Evolutionary conservation across 305 asterid genomes (phyloP).

Genomic region (Fraxinus sp.): DNA sequence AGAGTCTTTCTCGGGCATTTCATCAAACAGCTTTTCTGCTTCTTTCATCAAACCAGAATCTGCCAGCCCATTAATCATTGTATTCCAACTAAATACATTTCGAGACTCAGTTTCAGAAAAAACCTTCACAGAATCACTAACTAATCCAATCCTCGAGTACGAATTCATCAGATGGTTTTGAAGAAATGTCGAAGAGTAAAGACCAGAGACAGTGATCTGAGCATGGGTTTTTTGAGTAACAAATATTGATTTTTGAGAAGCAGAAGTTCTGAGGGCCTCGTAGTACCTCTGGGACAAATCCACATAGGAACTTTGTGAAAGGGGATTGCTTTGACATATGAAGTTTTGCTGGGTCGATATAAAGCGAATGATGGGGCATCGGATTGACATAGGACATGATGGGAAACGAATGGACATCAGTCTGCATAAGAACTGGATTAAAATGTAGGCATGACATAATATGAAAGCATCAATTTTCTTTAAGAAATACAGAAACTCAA

Average conservation of each 20-base stretch:
- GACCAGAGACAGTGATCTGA: not conserved
- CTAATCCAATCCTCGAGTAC: slow-evolving; percentile 7
- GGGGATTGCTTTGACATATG: not conserved
- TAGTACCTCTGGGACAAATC: slow-evolving; percentile 14
- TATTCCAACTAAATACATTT: slow-evolving; percentile 20
- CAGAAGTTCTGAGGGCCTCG: slow-evolving; percentile 14
- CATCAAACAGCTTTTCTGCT: slow-evolving; percentile 12
- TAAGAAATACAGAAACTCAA: slow-evolving; percentile 14
- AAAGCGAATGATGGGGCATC: not conserved
- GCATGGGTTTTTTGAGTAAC: slow-evolving; percentile 6
- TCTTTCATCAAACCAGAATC: slow-evolving; percentile 11
- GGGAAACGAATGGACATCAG: not conserved
- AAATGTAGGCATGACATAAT: slow-evolving; percentile 7
- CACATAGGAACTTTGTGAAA: not conserved
- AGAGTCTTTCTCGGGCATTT: slow-evolving; percentile 22
- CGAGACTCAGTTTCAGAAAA: slow-evolving; percentile 10
- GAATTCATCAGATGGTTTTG: slow-evolving; percentile 5
- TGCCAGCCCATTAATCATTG: slow-evolving; percentile 15
- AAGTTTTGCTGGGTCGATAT: slow-evolving; percentile 1
- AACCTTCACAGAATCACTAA: slow-evolving; percentile 1
- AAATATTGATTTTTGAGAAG: not conserved
- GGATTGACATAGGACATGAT: not conserved
- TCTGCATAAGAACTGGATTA: not conserved
- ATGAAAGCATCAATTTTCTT: slow-evolving; percentile 20
- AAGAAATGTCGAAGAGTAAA: slow-evolving; percentile 1